Evolutionary conservation across 805 yeast species (phyloP), one percentile per base, ranked within the genome.

Genomic region (Saturnispora mendoncae): DNA sequence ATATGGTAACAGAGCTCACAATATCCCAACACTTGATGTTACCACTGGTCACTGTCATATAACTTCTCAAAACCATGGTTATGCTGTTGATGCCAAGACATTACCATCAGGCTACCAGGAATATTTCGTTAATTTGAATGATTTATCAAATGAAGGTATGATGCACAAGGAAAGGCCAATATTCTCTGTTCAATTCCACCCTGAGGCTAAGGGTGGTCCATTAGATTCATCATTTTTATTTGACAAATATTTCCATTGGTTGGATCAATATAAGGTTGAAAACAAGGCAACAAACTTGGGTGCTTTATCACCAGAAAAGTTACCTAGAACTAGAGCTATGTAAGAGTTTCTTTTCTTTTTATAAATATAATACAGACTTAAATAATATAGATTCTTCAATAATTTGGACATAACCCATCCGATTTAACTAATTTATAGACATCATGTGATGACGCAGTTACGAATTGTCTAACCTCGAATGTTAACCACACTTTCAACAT

Each of bases 161-260:
- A 81, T 78, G 55, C 98, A 92, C 64, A 72, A 68, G 43, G 58
- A 76, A 30, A 81, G 76, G 61, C 99, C 99, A 39, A 84, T 90
- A 42, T 92, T 90, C 67, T 85, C 96, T 29, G 86, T 96, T 2
- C 98, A 92, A 65, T 92, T 92, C 74, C 99, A 92, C 62, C 99
- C 99, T 37, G 99, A 92, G 66, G 97, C 98, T 44, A 90, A 87
- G 68, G 97, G 98, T 54, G 99, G 99, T 53, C 99, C 99, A 45
- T 72, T 83, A 55, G 99, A 92, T 64, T 84, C 96, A 12, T 74
- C 86, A 2, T 85, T 78, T 66, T 69, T 92, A 62, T 92, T 92
- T 54, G 97, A 92, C 69, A 85, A 79, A 63, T 92, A 84, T 66
- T 78, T 92, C 54, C 74, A 68, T 29, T 71, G 80, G 55, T 80